A percentile compares a stretch with the other conserved stretches of the same genome.
Evolutionary conservation across 495 filamentous ascomycete genomes (phyloP).

Genomic region (Astrocystis sublimbata): DNA sequence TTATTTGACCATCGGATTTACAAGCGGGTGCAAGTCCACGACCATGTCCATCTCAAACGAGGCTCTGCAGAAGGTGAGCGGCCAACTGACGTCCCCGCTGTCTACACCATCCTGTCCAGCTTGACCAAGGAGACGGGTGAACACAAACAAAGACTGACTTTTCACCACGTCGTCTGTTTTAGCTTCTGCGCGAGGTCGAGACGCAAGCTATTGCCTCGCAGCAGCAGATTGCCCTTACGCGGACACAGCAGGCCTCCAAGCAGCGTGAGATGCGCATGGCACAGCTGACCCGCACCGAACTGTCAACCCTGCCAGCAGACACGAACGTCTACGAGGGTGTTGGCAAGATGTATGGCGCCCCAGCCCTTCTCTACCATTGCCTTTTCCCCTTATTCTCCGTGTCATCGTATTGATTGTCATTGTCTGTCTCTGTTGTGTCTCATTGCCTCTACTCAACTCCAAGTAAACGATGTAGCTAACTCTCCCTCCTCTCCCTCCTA

Average conservation of each 20-base stretch:
- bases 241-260: conserved; percentile 80
- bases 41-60: conserved; percentile 94
- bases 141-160: conserved; percentile 1
- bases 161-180: not conserved
- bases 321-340: conserved; percentile 92
- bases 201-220: conserved; percentile 81
- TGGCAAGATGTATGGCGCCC: conserved; percentile 83
- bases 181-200: conserved; percentile 95
- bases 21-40: not conserved
- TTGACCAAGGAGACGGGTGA: not conserved
- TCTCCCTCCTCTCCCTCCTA: conserved; percentile 34
- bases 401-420: too few relatives aligned
- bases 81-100: not conserved
- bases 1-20: not conserved
- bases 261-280: conserved; percentile 86
- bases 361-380: not conserved
- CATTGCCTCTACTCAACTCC: too few relatives aligned
- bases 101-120: not conserved
- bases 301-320: conserved; percentile 71
- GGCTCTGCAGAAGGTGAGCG: conserved; percentile 82
- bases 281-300: conserved; percentile 82
- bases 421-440: too few relatives aligned
- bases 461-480: not conserved
- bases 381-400: too few relatives aligned
- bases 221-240: conserved; percentile 87